Evolutionary conservation across 495 filamentous ascomycete species (phyloP), one percentile per base, ranked within the genome.

Genomic region (Echria macrotheca): DNA sequence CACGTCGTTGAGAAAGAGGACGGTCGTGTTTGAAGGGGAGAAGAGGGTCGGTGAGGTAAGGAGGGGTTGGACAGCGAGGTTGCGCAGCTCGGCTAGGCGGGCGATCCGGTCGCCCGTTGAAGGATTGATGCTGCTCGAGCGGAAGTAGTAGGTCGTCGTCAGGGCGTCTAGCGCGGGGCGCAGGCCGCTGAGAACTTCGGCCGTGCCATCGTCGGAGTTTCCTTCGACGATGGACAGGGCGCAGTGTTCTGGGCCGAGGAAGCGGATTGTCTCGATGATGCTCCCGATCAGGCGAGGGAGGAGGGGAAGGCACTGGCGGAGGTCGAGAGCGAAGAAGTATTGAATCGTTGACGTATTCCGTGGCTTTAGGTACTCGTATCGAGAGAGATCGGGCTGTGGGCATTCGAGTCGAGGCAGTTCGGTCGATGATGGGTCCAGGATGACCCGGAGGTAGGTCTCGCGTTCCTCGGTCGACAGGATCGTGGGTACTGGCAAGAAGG

Each of bases 1-100:
- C 12, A 80, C 67, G 47, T 77, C 74, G 49, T 77, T 74, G 37
- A 76, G 35, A 59, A 78, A 79, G 24, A 78, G 53, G 10, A 79
- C 53, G 1, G 71, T 69, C 2, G 69, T 58, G 42, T 71, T 57
- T 9, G 46, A 9, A n/a, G 46, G n/a, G 42, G 54, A 54, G 28
- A 54, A 26, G 36, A 7, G 38, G n/a, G 5, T 5, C 6, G 18
- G 19, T 7, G 7, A 17, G 3, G 9, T 2, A 7, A 41, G 19
- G 11, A 41, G 17, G 15, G 38, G 38, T 10, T 3, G 12, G 4
- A 41, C 6, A 2, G 38, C 43, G 1, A 80, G 54, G 40, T 76
- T 75, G 17, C 76, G 70, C 1, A 78, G 66, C 5, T 56, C 38
- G 15, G 74, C 70, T 14, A 80, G 64, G 19, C 51, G 54, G 24